These are phyloP conservation scores for Lathyrus oleraceus DNA, from an alignment of 306 rosid genomes.

Conservation along the genomic window DNA sequence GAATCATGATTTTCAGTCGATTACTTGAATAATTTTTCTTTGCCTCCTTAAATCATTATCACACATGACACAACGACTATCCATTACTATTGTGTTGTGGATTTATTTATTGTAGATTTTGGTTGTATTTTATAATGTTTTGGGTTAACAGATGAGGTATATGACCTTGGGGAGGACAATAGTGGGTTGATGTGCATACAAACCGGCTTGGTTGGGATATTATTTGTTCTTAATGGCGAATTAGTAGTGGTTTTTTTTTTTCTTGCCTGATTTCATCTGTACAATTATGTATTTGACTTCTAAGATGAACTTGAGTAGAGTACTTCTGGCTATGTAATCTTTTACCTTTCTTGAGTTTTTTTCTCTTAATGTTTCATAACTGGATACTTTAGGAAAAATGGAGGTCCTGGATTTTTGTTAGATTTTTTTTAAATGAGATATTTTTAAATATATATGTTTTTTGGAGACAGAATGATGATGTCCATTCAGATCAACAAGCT, in stretches of 20 bases:
- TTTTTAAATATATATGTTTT: background rate
- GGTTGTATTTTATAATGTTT: background rate
- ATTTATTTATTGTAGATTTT: constrained; percentile 14
- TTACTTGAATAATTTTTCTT: background rate
- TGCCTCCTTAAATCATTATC: constrained; percentile 25
- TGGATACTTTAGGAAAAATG: constrained; percentile 8
- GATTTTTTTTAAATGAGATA: background rate
- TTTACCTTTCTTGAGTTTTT: background rate
- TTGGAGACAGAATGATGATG: constrained; percentile 64
- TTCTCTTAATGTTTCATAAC: background rate
- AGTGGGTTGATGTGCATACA: constrained; percentile 3
- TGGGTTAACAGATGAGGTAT: constrained; percentile 14
- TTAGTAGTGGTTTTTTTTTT: background rate
- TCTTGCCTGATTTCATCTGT: constrained; percentile 12
- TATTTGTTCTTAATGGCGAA: constrained; percentile 1
- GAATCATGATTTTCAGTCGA: background rate
- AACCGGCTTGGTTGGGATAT: background rate
- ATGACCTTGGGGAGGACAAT: constrained; percentile 2
- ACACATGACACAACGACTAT: background rate
- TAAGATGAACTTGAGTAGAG: constrained; percentile 9
- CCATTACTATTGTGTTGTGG: background rate
- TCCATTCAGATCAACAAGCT: constrained; percentile 88
- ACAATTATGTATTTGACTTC: constrained; percentile 4
- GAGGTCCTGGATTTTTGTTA: background rate
- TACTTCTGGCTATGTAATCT: constrained; percentile 7